These are phyloP conservation scores for Bothriochloa decipiens DNA, from an alignment of 176 grass and related monocot genomes.

Conservation along the genomic window DNA sequence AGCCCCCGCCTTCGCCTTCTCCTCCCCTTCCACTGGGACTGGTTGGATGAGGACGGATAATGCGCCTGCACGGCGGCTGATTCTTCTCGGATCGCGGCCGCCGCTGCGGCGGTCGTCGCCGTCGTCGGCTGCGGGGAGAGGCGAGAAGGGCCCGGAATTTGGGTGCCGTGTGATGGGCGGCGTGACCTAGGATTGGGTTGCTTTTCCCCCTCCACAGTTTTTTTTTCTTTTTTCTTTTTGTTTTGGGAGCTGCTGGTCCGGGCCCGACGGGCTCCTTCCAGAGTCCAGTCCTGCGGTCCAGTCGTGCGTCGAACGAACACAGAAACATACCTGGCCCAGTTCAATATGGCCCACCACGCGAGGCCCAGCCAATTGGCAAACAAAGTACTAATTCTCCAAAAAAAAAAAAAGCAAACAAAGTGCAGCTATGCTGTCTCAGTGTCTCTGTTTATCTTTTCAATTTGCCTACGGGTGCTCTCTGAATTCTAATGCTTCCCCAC, in stretches of 20 bases:
- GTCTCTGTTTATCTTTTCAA: too few relatives aligned
- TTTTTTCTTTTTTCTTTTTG: not conserved
- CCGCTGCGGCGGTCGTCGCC: conserved; percentile 5
- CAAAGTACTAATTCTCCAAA: too few relatives aligned
- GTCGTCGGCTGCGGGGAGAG: conserved; percentile 4
- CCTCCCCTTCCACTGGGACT: not conserved
- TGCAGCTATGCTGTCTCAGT: too few relatives aligned
- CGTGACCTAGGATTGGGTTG: conserved; percentile 49
- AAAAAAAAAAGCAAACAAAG: too few relatives aligned
- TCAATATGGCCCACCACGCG: not conserved
- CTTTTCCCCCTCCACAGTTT: not conserved
- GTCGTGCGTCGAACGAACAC: not conserved
- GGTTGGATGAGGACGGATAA: not conserved
- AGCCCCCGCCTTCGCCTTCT: not conserved
- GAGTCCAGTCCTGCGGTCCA: not conserved
- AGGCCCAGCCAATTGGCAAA: too few relatives aligned
- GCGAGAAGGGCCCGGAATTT: conserved; percentile 30
- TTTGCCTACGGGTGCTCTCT: not conserved
- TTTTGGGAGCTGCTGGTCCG: not conserved
- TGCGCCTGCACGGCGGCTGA: not conserved
- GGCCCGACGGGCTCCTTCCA: conserved; percentile 13
- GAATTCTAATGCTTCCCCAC: too few relatives aligned
- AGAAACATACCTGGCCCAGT: not conserved
- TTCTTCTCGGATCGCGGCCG: not conserved
- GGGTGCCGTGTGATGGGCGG: conserved; percentile 42